These are phyloP conservation scores for Claviceps sp. DNA, from an alignment of 2,329 filamentous ascomycete species.

Conservation along the genomic window DNA sequence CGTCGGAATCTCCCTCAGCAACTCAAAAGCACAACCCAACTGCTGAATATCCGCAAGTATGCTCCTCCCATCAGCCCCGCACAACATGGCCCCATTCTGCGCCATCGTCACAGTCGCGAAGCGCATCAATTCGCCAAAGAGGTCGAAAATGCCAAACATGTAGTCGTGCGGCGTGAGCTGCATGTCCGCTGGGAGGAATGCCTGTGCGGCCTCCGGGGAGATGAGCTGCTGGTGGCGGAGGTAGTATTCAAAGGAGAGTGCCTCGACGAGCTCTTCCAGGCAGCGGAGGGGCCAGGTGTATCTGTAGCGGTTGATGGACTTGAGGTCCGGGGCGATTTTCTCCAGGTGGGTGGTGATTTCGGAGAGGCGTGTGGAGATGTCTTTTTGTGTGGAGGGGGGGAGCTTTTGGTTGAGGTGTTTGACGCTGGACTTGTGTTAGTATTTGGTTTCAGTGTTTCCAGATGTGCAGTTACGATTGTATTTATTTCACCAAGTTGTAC, in stretches of 20 bases:
- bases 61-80: slow-evolving; percentile 30
- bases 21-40: slow-evolving; percentile 64
- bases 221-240: slow-evolving; percentile 65
- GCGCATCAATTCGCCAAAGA: slow-evolving; percentile 93
- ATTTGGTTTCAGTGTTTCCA: too few relatives aligned
- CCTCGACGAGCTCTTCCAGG: slow-evolving; percentile 90
- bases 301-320: slow-evolving; percentile 66
- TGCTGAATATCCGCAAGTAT: slow-evolving; percentile 72
- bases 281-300: slow-evolving; percentile 72
- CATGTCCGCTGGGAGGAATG: slow-evolving; percentile 38
- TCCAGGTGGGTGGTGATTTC: slow-evolving; percentile 59
- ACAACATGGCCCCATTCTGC: slow-evolving; percentile 44
- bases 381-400: slow-evolving; percentile 54
- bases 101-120: slow-evolving; percentile 86
- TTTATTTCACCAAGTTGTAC: neutral
- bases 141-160: slow-evolving; percentile 78
- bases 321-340: slow-evolving; percentile 57
- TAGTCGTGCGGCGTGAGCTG: slow-evolving; percentile 71
- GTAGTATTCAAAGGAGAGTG: slow-evolving; percentile 79
- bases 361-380: slow-evolving; percentile 53
- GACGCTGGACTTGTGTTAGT: slow-evolving; percentile 34
- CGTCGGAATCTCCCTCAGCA: slow-evolving; percentile 45
- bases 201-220: slow-evolving; percentile 45
- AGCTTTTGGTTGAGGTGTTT: slow-evolving; percentile 49
- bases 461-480: too few relatives aligned